Percentiles rank a stretch among this genome's conserved stretches.
phyloP scores from a whole-genome alignment of 257 asterid species.

The Solanum pennellii region DNA sequence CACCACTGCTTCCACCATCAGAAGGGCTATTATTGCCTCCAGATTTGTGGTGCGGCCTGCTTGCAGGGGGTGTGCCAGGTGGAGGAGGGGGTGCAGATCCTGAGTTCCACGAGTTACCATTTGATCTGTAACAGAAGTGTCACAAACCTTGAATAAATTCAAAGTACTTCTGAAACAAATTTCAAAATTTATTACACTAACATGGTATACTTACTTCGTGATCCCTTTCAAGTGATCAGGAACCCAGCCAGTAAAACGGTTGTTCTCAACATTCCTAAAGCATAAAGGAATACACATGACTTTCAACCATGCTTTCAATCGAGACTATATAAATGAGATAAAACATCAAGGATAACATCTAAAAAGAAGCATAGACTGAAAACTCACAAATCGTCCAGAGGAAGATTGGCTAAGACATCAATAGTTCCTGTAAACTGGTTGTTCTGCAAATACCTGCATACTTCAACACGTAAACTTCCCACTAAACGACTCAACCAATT shows the following conservation, averaged over 20 bases:
- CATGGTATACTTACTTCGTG: slow-evolving; percentile 36
- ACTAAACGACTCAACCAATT: neutral
- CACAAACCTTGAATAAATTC: neutral
- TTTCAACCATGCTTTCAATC: neutral
- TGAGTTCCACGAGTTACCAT: slow-evolving; percentile 58
- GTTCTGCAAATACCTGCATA: slow-evolving; percentile 78
- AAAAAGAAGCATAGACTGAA: neutral
- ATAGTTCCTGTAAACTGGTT: slow-evolving; percentile 87
- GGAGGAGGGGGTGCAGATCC: slow-evolving; percentile 99
- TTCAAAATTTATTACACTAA: neutral
- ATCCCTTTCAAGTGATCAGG: slow-evolving; percentile 67
- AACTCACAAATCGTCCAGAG: slow-evolving; percentile 73
- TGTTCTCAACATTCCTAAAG: slow-evolving; percentile 74
- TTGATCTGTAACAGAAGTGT: slow-evolving; percentile 28
- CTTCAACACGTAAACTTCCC: slow-evolving; percentile 1
- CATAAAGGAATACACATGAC: neutral
- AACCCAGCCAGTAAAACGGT: slow-evolving; percentile 82
- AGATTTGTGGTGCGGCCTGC: slow-evolving; percentile 39
- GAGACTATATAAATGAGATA: neutral
- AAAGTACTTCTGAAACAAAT: neutral
- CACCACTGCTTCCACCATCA: slow-evolving; percentile 19
- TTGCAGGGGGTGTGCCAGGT: slow-evolving; percentile 86
- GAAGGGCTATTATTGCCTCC: slow-evolving; percentile 39
- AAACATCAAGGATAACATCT: neutral
- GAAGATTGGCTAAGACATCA: slow-evolving; percentile 78